Conservation (phyloP, 2,329 filamentous ascomycete species). For the Alternaria gansuensis region DNA sequence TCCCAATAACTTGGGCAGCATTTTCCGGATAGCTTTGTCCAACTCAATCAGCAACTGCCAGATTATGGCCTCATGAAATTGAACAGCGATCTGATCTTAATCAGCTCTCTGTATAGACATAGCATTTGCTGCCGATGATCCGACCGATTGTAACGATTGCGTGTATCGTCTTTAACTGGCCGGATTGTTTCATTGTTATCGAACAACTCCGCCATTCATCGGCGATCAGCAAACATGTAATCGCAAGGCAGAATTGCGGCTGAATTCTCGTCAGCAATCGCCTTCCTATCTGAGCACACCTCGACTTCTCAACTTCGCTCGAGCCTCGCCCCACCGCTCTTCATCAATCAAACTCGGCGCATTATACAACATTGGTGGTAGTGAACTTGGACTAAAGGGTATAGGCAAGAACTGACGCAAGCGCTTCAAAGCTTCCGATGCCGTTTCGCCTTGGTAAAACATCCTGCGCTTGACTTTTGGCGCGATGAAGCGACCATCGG, state of each 20-base stretch:
- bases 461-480: neutral
- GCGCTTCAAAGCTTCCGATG: neutral
- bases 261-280: neutral
- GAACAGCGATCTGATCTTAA: neutral
- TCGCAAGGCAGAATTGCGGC: neutral
- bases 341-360: conserved; percentile 19
- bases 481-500: neutral
- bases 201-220: neutral
- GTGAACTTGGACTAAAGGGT: neutral
- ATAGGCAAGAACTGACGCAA: neutral
- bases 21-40: neutral
- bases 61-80: neutral
- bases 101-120: neutral
- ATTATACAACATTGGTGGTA: conserved; percentile 2
- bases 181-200: neutral
- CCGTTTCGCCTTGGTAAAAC: neutral
- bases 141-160: neutral
- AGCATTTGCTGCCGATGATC: neutral
- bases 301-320: conserved; percentile 3
- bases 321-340: conserved; percentile 16
- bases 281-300: conserved; percentile 2
- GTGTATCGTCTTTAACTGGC: neutral
- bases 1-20: neutral
- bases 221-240: conserved; percentile 5
- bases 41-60: conserved; percentile 1